phyloP scores from a whole-genome alignment of 805 yeast species.

The Kodamaea fukazawae region DNA sequence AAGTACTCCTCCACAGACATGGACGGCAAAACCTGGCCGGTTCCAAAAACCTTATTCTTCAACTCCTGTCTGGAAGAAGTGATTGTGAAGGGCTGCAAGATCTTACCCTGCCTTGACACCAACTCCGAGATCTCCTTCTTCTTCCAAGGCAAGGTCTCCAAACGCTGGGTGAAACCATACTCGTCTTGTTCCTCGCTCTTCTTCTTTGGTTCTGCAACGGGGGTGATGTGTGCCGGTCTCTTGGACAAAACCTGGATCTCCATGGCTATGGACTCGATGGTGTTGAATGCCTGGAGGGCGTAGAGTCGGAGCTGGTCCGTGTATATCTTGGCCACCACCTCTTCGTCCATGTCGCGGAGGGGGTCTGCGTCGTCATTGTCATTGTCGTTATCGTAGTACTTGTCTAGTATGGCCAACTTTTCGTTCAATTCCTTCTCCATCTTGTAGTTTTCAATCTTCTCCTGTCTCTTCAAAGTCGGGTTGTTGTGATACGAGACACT shows the following conservation, averaged over 20 bases:
- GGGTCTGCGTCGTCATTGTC: constrained; percentile 17
- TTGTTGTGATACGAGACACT: constrained; percentile 19
- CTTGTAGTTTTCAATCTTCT: constrained; percentile 68
- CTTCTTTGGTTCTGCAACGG: constrained; percentile 7
- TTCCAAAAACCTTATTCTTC: constrained; percentile 70
- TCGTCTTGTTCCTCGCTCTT: constrained; percentile 16
- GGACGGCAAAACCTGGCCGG: constrained; percentile 90
- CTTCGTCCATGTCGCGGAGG: constrained; percentile 56
- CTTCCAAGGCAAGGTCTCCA: constrained; percentile 45
- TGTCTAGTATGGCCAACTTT: constrained; percentile 41
- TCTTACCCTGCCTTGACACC: constrained; percentile 70
- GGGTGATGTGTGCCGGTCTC: constrained; percentile 25
- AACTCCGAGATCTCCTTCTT: constrained; percentile 31
- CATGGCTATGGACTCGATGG: constrained; percentile 57
- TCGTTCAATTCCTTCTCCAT: constrained; percentile 52
- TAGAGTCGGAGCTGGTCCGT: constrained; percentile 53
- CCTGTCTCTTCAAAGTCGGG: constrained; percentile 55
- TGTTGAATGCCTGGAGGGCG: constrained; percentile 51
- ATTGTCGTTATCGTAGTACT: constrained; percentile 16
- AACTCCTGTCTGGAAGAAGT: constrained; percentile 54
- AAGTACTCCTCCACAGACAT: constrained; percentile 91
- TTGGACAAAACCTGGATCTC: constrained; percentile 63
- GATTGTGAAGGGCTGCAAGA: constrained; percentile 80
- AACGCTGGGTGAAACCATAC: constrained; percentile 59
- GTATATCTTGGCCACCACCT: constrained; percentile 52